phyloP scores from a whole-genome alignment of 2,329 filamentous ascomycete genomes.

The Hypoxylon sp. region DNA sequence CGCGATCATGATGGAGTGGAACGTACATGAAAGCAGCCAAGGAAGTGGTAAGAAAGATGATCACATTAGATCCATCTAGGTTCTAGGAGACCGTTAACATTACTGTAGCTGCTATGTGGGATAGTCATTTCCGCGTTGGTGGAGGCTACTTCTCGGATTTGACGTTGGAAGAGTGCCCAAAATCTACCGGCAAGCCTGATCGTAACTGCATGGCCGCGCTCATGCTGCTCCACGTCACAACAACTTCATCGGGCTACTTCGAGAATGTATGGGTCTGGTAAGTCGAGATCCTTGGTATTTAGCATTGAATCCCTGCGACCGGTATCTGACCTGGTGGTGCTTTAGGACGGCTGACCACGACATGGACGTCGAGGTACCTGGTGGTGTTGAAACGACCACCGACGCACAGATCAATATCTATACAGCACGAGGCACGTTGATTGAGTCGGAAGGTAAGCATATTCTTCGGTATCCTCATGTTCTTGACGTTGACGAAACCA shows the following conservation, averaged over 20 bases:
- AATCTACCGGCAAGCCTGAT: slow-evolving; percentile 54
- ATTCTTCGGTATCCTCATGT: no score
- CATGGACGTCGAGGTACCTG: slow-evolving; percentile 30
- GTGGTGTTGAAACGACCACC: slow-evolving; percentile 10
- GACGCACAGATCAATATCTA: slow-evolving; percentile 46
- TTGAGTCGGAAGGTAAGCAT: no score
- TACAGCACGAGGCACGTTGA: slow-evolving; percentile 37
- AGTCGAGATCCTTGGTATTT: no score
- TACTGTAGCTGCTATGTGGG: slow-evolving; percentile 65
- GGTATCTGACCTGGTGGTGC: no score
- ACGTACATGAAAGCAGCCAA: slow-evolving; percentile 63
- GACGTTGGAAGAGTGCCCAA: slow-evolving; percentile 67
- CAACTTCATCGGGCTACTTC: slow-evolving; percentile 56
- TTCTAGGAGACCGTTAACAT: no score
- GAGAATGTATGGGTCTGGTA: slow-evolving; percentile 67
- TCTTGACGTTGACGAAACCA: no score
- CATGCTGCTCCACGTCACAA: slow-evolving; percentile 57
- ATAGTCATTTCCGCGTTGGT: slow-evolving; percentile 22
- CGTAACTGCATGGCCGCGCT: slow-evolving; percentile 68
- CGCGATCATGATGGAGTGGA: slow-evolving; percentile 77
- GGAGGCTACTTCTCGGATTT: slow-evolving; percentile 73
- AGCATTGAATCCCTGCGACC: no score
- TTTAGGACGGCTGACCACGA: slow-evolving; percentile 71
- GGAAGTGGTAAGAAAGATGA: no score
- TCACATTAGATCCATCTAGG: no score